phyloP scores from a whole-genome alignment of 352 stramenopile genomes.

The Globisporangium cederbergense region DNA sequence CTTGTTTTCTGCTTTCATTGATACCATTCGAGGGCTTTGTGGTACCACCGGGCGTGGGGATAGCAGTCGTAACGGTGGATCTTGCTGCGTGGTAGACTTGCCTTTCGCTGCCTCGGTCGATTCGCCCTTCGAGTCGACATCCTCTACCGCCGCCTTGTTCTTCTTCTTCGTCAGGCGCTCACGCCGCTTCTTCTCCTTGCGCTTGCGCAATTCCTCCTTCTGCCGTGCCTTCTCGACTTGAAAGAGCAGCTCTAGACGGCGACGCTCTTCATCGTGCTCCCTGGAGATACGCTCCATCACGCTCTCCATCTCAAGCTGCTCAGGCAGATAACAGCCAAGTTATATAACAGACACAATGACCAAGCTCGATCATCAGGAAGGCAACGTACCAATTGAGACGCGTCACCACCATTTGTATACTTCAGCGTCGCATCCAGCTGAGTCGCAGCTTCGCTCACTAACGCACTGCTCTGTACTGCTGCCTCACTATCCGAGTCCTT shows the following conservation, averaged over 20 bases:
- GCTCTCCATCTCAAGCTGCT: conserved; percentile 53
- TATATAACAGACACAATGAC: not conserved
- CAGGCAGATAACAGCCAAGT: not conserved
- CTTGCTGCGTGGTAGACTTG: not conserved
- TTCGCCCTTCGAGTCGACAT: conserved; percentile 3
- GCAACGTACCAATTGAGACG: conserved; percentile 15
- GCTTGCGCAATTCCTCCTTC: conserved; percentile 59
- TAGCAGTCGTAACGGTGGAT: conserved; percentile 15
- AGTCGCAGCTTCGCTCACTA: conserved; percentile 26
- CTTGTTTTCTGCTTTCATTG: conserved; percentile 30
- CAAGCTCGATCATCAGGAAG: not conserved
- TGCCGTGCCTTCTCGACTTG: conserved; percentile 64
- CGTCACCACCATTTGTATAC: conserved; percentile 10
- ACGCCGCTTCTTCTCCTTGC: conserved; percentile 61
- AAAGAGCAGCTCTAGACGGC: conserved; percentile 57
- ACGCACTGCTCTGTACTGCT: not conserved
- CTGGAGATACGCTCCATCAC: conserved; percentile 59
- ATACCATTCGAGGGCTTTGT: not conserved
- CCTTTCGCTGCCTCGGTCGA: not conserved
- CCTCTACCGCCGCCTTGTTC: conserved; percentile 22
- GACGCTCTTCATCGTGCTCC: conserved; percentile 64
- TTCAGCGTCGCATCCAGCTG: conserved; percentile 31
- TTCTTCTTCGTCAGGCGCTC: conserved; percentile 53
- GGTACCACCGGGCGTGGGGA: conserved; percentile 13
- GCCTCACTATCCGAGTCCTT: not conserved